Evolutionary conservation across 768 basidiomycete genomes (phyloP).

Genomic region (Tricholoma matsutake): DNA sequence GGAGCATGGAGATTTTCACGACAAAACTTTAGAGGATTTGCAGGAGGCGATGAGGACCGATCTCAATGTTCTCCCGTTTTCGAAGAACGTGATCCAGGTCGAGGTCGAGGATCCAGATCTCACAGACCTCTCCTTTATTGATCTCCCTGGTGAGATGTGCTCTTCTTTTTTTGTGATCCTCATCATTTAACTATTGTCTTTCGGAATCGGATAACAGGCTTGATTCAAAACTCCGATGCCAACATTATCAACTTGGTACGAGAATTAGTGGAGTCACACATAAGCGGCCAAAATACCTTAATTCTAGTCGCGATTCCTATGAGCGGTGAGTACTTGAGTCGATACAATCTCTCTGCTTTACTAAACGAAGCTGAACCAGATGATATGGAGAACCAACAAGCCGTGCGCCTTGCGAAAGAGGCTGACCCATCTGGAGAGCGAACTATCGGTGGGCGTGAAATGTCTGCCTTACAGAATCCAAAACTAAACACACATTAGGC

Average conservation of each 20-base stretch:
- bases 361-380: constrained; percentile 28
- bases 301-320: constrained; percentile 54
- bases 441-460: constrained; percentile 44
- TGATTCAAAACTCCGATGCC: constrained; percentile 47
- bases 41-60: constrained; percentile 2
- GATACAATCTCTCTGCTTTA: not conserved
- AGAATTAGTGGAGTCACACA: constrained; percentile 45
- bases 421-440: constrained; percentile 46
- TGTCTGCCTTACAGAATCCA: not conserved
- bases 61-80: constrained; percentile 26
- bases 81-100: constrained; percentile 39
- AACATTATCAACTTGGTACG: constrained; percentile 44
- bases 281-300: constrained; percentile 39
- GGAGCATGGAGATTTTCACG: constrained; percentile 19
- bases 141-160: constrained; percentile 32
- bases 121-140: constrained; percentile 38
- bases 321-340: constrained; percentile 46
- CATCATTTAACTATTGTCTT: not conserved
- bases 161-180: not conserved
- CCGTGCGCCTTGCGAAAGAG: constrained; percentile 42
- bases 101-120: constrained; percentile 35
- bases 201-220: constrained; percentile 27
- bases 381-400: constrained; percentile 59
- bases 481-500: constrained; percentile 27
- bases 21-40: constrained; percentile 25